Evolutionary conservation across 306 rosid genomes (phyloP), one percentile per base, ranked within the genome.

Genomic region (Trifolium subterraneum): DNA sequence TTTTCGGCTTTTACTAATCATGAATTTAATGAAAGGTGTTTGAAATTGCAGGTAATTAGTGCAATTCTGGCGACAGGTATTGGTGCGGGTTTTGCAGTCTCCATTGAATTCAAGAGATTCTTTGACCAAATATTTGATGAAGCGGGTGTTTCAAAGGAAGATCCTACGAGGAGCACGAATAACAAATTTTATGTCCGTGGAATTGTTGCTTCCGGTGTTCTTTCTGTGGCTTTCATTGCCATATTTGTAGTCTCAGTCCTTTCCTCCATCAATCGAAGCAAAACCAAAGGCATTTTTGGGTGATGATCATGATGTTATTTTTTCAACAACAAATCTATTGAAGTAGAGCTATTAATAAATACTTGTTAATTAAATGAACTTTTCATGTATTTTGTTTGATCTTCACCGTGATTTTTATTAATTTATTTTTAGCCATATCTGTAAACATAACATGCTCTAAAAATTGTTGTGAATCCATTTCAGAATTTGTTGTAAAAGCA

Each of bases 81-180:
- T 33, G 88, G 86, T 6, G 95, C 73, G 4, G 90, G 95, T 3
- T 82, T 87, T 14, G 90, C 77, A 2, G 73, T 77, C 7, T 74
- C 79, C 2, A 0, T 64, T 1, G 92, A 87, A 35, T 68, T 84
- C 38, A 84, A 80, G 11, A 75, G 33, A 3, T 18, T 70, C 6
- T 9, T 71, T 4, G 68, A 74, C 15, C 8, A 1, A 3, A 0
- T 65, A 1, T n/a, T 64, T 22, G 75, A 55, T 0, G 9, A 1
- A 0, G 61, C 77, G 5, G 64, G 68, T 1, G 22, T 18, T 39
- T 1, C 74, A 18, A 81, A 81, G 77, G 2, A 22, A 1, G 60
- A 76, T 12, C 62, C 75, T 0, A 74, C 61, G 1, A 74, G 80
- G 7, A 4, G n/a, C 23, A 27, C 78, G 54, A 16, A 2, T 15